Base-by-base conservation (phyloP, 2,329 filamentous ascomycete species). In the Pseudopyricularia cyperi region DNA sequence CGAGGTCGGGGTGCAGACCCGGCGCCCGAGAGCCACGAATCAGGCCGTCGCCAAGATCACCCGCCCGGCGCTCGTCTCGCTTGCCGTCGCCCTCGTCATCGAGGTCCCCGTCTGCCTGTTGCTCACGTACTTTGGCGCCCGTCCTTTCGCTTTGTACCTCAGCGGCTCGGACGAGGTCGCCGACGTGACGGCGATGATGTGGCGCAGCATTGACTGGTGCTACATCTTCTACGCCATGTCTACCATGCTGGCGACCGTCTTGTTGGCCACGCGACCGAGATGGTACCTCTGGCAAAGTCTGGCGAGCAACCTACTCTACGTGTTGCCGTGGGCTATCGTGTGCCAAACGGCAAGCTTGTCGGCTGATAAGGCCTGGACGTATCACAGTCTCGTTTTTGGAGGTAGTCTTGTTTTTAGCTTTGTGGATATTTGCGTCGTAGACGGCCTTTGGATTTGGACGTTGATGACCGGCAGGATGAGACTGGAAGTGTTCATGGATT, bases 251-350 rank as follows among this genome's bases (percentile, higher is more conserved):
- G 80, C 82, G 0, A 75, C 80, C 0, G 68, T 88, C 0, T 63
- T 89, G 0, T 70, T 86, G 0, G 79, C 83, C 0, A 85, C 82
- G 0, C 66, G 73, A 0, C 82, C 83, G 0, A 67, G 68, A 2
- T 87, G 80, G 82, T 88, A 86, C 60, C 68, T 87, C 0, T 79
- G 75, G 53, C 83, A 87, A 61, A 81, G 79, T 3, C 65, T 88
- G 1, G 73, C 68, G 0, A 85, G 82, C 7, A 88, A 87, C 58
- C 48, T 88, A 0, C 62, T 83, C 0, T 87, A 82, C 60, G 82
- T 87, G 0, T 64, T 89, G 3, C 83, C 83, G 0, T 88, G 83
- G 82, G 82, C 83, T 0, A 77, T 88, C 39, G 80, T 75, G 0
- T 80, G 76, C 54, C 76, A 73, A 50, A 69, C 66, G 4, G 65